Base-by-base conservation (phyloP, 139 green algal species). In the Chlamydomonas asymmetrica region DNA sequence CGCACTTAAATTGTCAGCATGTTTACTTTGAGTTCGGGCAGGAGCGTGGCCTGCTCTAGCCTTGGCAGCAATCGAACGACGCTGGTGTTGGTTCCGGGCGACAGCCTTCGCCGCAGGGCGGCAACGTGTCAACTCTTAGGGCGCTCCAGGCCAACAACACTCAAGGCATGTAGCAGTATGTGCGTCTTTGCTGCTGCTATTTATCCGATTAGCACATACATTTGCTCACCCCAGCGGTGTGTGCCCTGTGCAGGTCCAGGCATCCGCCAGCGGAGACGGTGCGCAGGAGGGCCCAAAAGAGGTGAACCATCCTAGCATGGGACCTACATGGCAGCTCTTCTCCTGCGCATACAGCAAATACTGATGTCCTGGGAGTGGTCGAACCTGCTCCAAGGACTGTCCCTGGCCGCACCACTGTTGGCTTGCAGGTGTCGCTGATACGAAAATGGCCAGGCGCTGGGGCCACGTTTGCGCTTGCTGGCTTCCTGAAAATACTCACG, bases 401-500 rank as follows among this genome's bases (percentile, higher is more conserved):
- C 48, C 16, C 20, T 27, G 20, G 20, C 25, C 63, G 6, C 8
- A 70, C 22, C 8, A 74, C 22, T 38, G 49, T 0, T 49, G 31
- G 20, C 67, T 6, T 40, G 54, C 79, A 89, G 84, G 59, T 89
- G 18, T 52, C 85, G 2, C 81, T 90, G 20, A 35, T 49, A 0
- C 78, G 64, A 0, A 73, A 61, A 1, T 57, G 84, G 13, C 76
- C 65, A 3, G 73, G 81, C 37, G 43, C 70, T 0, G 85, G 80
- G 57, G 80, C 81, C 80, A 90, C 85, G 6, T 91, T 91, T 67
- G 73, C 88, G 65, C 74, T 91, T 50, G 86, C 86, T 41, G 86
- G 86, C 59, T 86, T 86, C 61, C 73, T 91, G 0, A 91, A 88
- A 75, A 88, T 91, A 65, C 39, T 91, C 20, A 91, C 86, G 2